Base-by-base conservation (phyloP, 768 basidiomycete genomes). In the Phallus indusiatus region DNA sequence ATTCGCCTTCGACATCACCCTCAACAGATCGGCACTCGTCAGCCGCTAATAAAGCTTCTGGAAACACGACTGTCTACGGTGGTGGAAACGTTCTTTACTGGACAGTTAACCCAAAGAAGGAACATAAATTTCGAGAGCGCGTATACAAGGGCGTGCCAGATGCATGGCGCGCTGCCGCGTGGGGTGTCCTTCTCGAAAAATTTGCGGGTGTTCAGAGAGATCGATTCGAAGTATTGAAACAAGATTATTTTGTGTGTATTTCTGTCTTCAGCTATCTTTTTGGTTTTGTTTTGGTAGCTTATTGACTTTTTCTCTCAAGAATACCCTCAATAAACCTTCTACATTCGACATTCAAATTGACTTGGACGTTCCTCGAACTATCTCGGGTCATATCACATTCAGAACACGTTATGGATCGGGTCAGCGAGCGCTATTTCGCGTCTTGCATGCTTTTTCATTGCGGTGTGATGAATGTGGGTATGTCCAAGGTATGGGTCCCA, bases 401-500 rank as follows among this genome's bases (percentile, higher is more conserved):
- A 82, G 85, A 64, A 99, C 96, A 53, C 80, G 96, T 63, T 99
- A 99, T 71, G 96, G 96, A 53, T 82, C 87, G 61, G 96, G 94
- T 8, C 95, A 99, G 81, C 86, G 95, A 11, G 89, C 90, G 4
- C 76, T 99, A 11, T 98, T 98, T 72, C 93, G 92, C 68, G 92
- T 96, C 59, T 78, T 98, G 24, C 96, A 98, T 70, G 82, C 82
- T 54, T 94, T 96, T 69, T 94, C 93, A 1, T 77, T 94, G 18
- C 76, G 78, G n/a, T 97, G 95, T 72, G 70, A 76, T 17, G 75
- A 80, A 11, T 98, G 96, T 62, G 95, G 95, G 16, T 99, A 99
- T 69, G 94, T 94, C 46, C 96, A 99, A 73, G 96, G 96, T 61
- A 99, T 99, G 96, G 94, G 96, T 1, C 90, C 95, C 6, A 90